A percentile compares a stretch with the other conserved stretches of the same genome.
Conservation (phyloP, 2,329 filamentous ascomycete species). For the Zymoseptoria crescenta region DNA sequence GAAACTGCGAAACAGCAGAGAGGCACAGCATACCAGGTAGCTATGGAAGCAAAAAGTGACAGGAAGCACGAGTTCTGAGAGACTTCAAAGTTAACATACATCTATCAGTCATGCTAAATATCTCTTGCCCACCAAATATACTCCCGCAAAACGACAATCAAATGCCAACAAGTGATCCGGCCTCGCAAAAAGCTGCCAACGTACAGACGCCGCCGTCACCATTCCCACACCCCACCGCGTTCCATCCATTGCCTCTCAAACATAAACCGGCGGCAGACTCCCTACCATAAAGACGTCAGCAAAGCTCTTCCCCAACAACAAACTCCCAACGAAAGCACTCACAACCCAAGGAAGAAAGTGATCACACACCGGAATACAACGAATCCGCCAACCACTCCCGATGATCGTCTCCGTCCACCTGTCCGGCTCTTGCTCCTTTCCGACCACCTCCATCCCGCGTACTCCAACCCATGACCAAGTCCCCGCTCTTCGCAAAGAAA, state of each 20-base stretch:
- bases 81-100: too few species aligned
- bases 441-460: not conserved
- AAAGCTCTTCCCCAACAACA: not conserved
- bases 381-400: slow-evolving; percentile 24
- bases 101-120: not conserved
- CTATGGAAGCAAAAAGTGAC: too few species aligned
- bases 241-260: not conserved
- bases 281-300: slow-evolving; percentile 3
- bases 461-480: slow-evolving; percentile 22
- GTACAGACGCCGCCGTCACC: not conserved
- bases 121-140: not conserved
- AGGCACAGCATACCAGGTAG: too few species aligned
- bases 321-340: not conserved
- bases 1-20: not conserved
- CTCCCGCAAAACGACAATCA: not conserved
- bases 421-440: not conserved
- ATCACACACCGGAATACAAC: slow-evolving; percentile 25
- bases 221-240: not conserved
- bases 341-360: not conserved
- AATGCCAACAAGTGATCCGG: not conserved
- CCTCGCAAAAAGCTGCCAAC: too few species aligned
- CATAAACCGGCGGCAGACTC: not conserved
- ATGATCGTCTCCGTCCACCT: slow-evolving; percentile 2
- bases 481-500: slow-evolving; percentile 29
- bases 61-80: too few species aligned